phyloP scores from a whole-genome alignment of 2,329 filamentous ascomycete genomes.

The Talaromyces sp. region DNA sequence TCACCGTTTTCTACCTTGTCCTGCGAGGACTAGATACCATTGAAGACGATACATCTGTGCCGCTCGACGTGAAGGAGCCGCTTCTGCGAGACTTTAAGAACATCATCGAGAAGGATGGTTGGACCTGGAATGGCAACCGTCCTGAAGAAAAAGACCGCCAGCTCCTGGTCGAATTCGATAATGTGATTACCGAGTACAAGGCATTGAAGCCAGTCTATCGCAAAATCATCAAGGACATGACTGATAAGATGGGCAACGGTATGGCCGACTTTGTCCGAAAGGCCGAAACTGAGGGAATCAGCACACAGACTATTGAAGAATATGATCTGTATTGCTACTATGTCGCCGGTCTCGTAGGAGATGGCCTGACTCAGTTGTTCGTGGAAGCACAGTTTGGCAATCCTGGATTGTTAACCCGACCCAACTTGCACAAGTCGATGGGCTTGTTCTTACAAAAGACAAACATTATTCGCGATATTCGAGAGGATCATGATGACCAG shows the following conservation, averaged over 20 bases:
- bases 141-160: slow-evolving; percentile 93
- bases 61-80: slow-evolving; percentile 77
- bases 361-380: slow-evolving; percentile 86
- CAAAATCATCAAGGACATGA: slow-evolving; percentile 88
- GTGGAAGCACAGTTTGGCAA: slow-evolving; percentile 85
- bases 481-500: slow-evolving; percentile 83
- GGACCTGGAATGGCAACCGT: slow-evolving; percentile 83
- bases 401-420: slow-evolving; percentile 73
- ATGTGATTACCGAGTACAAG: slow-evolving; percentile 81
- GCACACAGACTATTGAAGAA: slow-evolving; percentile 78
- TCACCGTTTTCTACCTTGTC: slow-evolving; percentile 89
- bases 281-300: slow-evolving; percentile 74
- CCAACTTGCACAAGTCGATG: slow-evolving; percentile 89
- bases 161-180: slow-evolving; percentile 87
- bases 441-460: slow-evolving; percentile 96
- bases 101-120: slow-evolving; percentile 77
- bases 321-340: slow-evolving; percentile 99
- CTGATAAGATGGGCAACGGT: slow-evolving; percentile 91
- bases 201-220: slow-evolving; percentile 82
- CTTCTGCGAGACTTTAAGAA: slow-evolving; percentile 79
- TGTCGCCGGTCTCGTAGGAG: slow-evolving; percentile 96
- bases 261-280: slow-evolving; percentile 96
- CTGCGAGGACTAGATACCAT: slow-evolving; percentile 95
- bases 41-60: slow-evolving; percentile 96
- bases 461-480: slow-evolving; percentile 95